phyloP scores from a whole-genome alignment of 768 basidiomycete species.

The Calocybe cyanea region DNA sequence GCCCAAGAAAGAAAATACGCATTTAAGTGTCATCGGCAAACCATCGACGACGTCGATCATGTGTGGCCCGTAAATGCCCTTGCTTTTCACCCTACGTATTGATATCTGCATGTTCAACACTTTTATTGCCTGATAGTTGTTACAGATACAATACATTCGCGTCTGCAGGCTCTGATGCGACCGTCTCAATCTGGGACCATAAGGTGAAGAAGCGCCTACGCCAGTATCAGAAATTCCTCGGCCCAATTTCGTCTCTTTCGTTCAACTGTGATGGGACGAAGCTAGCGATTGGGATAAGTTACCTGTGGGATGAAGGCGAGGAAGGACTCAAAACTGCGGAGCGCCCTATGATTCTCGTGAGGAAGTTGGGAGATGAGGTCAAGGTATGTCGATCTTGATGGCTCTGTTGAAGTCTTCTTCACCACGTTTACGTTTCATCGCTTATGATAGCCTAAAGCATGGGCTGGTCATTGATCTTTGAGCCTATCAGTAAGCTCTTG shows the following conservation, averaged over 20 bases:
- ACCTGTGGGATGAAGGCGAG: constrained; percentile 89
- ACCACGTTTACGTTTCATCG: background rate
- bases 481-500: too few species aligned
- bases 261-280: constrained; percentile 84
- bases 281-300: constrained; percentile 80
- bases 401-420: background rate
- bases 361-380: constrained; percentile 71
- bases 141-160: constrained; percentile 89
- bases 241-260: constrained; percentile 72
- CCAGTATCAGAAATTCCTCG: constrained; percentile 78
- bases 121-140: background rate
- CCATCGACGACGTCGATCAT: constrained; percentile 87
- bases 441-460: constrained; percentile 14
- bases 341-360: constrained; percentile 56
- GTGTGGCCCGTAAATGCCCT: constrained; percentile 97
- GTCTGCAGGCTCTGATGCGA: constrained; percentile 91
- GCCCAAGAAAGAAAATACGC: constrained; percentile 87
- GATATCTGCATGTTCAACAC: constrained; percentile 4
- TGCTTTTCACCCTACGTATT: constrained; percentile 86
- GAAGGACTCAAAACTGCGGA: constrained; percentile 63
- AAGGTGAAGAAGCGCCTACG: constrained; percentile 92
- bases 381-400: constrained; percentile 43
- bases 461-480: constrained; percentile 14
- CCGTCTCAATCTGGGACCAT: constrained; percentile 97
- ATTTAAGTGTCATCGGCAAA: constrained; percentile 94